Conservation (phyloP, 75 land plant species). For the Ceratopteris richardii region DNA sequence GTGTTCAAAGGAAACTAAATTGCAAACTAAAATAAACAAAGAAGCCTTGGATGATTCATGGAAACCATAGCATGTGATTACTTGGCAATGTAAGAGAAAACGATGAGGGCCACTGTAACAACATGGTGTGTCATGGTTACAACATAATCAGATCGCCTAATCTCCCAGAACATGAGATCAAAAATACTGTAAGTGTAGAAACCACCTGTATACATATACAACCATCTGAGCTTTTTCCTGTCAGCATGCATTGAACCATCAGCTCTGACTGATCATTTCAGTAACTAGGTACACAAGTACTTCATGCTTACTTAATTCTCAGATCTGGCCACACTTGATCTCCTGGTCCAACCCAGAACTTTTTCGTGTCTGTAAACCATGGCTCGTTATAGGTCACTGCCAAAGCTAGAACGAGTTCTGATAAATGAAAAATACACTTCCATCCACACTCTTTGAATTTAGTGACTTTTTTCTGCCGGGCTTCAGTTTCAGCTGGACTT, state of each 20-base stretch:
- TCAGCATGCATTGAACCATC: neutral
- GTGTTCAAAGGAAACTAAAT: neutral
- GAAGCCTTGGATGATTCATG: too few species aligned
- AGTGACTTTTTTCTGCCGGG: conserved; percentile 39
- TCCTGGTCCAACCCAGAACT: conserved; percentile 92
- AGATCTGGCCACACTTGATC: conserved; percentile 89
- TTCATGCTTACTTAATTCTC: conserved; percentile 52
- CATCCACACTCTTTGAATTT: conserved; percentile 97
- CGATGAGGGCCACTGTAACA: conserved; percentile 63
- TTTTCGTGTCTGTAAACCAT: conserved; percentile 69
- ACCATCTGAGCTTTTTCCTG: conserved; percentile 76
- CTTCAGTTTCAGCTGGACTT: conserved; percentile 27
- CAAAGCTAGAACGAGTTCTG: conserved; percentile 57
- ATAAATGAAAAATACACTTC: conserved; percentile 76
- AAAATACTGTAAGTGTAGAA: conserved; percentile 93
- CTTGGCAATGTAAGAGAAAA: conserved; percentile 71
- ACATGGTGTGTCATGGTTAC: conserved; percentile 95
- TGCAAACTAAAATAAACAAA: neutral
- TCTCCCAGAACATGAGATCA: conserved; percentile 95
- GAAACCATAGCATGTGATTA: neutral
- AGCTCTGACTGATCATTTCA: neutral
- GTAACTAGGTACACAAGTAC: neutral
- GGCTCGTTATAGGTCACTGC: conserved; percentile 69
- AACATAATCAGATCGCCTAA: conserved; percentile 81
- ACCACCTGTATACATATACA: conserved; percentile 86